These are phyloP conservation scores for Kwoniella heveanensis DNA, from an alignment of 768 basidiomycete species.

Conservation along the genomic window DNA sequence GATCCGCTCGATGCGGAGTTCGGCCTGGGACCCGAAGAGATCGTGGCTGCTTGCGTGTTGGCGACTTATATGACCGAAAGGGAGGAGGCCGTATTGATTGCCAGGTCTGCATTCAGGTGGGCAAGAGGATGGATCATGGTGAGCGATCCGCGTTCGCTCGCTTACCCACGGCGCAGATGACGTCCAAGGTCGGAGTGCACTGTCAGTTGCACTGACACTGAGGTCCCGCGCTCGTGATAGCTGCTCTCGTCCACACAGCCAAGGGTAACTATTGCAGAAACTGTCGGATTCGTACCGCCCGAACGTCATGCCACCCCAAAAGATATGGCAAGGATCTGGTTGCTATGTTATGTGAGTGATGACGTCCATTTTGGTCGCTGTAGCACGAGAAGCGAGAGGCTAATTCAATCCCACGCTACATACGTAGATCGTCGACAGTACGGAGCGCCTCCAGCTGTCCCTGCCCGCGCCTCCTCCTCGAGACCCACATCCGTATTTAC, in stretches of 20 bases:
- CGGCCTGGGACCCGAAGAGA: conserved; percentile 49
- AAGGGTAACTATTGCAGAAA: conserved; percentile 23
- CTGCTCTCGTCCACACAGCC: conserved; percentile 16
- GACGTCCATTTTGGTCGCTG: neutral
- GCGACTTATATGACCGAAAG: conserved; percentile 36
- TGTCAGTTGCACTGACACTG: too few species aligned
- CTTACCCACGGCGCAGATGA: neutral
- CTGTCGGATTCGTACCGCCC: conserved; percentile 24
- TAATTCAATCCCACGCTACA: too few species aligned
- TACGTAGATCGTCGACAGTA: conserved; percentile 29
- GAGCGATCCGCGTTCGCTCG: neutral
- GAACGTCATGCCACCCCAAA: conserved; percentile 27
- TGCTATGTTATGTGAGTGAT: conserved; percentile 40
- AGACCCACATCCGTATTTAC: conserved; percentile 20
- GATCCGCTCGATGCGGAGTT: conserved; percentile 43
- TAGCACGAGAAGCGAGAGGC: neutral
- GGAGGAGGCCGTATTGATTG: conserved; percentile 30
- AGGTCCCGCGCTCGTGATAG: too few species aligned
- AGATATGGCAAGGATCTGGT: conserved; percentile 42
- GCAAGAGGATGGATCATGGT: conserved; percentile 44
- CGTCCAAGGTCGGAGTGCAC: too few species aligned
- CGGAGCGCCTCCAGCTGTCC: conserved; percentile 16
- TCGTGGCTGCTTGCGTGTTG: conserved; percentile 34
- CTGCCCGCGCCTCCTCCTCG: conserved; percentile 10
- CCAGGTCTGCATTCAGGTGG: conserved; percentile 36